Evolutionary conservation across 768 basidiomycete genomes (phyloP).

Genomic region (Boletus rubroflammeus): DNA sequence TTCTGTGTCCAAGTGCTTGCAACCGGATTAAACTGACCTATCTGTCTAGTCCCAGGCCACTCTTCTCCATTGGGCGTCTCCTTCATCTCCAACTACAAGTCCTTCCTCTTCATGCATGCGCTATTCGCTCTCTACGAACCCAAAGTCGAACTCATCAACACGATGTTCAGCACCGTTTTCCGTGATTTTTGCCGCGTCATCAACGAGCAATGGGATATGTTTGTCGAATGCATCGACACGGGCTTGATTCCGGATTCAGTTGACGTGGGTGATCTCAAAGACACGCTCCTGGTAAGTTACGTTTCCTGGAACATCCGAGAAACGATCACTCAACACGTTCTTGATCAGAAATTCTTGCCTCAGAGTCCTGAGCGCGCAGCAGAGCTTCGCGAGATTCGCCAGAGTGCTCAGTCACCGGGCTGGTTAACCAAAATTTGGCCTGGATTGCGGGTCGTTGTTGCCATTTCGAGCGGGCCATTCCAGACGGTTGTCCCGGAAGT

Average conservation of each 20-base stretch:
- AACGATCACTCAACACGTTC: background rate
- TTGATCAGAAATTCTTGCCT: slow-evolving; percentile 15
- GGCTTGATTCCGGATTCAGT: slow-evolving; percentile 16
- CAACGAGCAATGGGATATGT: slow-evolving; percentile 19
- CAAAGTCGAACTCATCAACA: slow-evolving; percentile 18
- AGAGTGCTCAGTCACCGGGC: slow-evolving; percentile 1
- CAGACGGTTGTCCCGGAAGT: slow-evolving; percentile 22
- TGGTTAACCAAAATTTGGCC: slow-evolving; percentile 25
- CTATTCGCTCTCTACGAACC: slow-evolving; percentile 23
- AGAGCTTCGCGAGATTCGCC: slow-evolving; percentile 13
- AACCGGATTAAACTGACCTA: background rate
- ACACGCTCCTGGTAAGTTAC: slow-evolving; percentile 3
- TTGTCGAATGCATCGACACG: slow-evolving; percentile 15
- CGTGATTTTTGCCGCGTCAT: slow-evolving; percentile 21
- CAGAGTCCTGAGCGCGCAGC: slow-evolving; percentile 15
- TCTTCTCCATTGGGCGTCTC: slow-evolving; percentile 17
- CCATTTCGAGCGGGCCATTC: slow-evolving; percentile 25
- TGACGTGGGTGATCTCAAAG: slow-evolving; percentile 12
- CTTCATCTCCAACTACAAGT: slow-evolving; percentile 18
- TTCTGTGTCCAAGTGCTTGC: no score
- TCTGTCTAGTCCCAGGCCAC: slow-evolving; percentile 11
- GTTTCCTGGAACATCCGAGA: background rate
- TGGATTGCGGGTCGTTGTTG: slow-evolving; percentile 7
- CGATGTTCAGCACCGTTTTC: slow-evolving; percentile 21
- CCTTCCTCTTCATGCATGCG: slow-evolving; percentile 22